These are phyloP conservation scores for Hanseniaspora meyeri DNA, from an alignment of 805 yeast species.

Conservation along the genomic window DNA sequence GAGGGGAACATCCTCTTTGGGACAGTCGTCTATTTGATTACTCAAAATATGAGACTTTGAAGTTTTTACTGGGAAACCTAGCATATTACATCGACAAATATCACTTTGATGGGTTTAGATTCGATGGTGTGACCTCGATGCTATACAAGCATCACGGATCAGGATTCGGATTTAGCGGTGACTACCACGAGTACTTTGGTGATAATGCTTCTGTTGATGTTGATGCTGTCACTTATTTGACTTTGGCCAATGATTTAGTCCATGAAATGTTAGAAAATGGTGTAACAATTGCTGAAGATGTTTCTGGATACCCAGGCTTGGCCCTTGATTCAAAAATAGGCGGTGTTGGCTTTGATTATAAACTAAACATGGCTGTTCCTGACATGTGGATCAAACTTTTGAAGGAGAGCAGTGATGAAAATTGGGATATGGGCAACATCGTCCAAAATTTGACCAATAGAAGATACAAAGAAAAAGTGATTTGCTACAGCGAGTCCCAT, in stretches of 20 bases:
- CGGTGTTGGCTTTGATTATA: slow-evolving; percentile 87
- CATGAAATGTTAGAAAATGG: slow-evolving; percentile 42
- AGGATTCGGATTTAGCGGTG: slow-evolving; percentile 74
- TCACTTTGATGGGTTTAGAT: slow-evolving; percentile 87
- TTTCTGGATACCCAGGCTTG: slow-evolving; percentile 91
- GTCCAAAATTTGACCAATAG: slow-evolving; percentile 76
- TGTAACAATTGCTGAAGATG: slow-evolving; percentile 88
- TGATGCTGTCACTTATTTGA: slow-evolving; percentile 76
- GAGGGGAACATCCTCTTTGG: slow-evolving; percentile 87
- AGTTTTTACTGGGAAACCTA: slow-evolving; percentile 74
- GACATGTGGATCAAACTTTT: slow-evolving; percentile 97
- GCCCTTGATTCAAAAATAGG: slow-evolving; percentile 64
- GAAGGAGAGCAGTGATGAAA: slow-evolving; percentile 73
- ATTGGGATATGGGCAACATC: slow-evolving; percentile 80
- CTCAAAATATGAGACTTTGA: slow-evolving; percentile 77
- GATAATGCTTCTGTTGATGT: slow-evolving; percentile 59
- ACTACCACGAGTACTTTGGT: slow-evolving; percentile 80
- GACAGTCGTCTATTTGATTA: slow-evolving; percentile 92
- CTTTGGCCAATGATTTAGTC: slow-evolving; percentile 79
- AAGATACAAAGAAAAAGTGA: slow-evolving; percentile 76
- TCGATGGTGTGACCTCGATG: slow-evolving; percentile 95
- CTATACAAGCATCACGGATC: slow-evolving; percentile 84
- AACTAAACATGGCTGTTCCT: slow-evolving; percentile 93
- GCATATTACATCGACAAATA: slow-evolving; percentile 73
- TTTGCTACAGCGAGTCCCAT: slow-evolving; percentile 87